Evolutionary conservation across 441 rosid species (phyloP), one percentile per base, ranked within the genome.

Genomic region (Pelargonium myrrhifolium): DNA sequence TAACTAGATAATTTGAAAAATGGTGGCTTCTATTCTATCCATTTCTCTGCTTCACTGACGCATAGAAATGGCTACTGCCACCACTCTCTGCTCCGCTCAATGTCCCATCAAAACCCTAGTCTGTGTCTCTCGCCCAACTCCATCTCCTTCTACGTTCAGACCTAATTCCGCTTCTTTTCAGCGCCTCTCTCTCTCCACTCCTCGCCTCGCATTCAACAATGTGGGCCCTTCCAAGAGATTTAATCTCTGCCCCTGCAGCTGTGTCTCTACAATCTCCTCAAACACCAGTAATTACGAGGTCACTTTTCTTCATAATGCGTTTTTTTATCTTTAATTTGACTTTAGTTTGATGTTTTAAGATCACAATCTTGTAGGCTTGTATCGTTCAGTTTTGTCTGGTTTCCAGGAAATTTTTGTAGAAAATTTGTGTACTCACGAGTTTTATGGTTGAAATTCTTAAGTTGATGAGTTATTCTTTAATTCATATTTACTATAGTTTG

Each of bases 271-370:
- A 26, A 62, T 75, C 68, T 69, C 85, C 68, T 71, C 79, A 39
- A 83, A 37, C 75, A 79, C 84, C 67, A 74, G 61, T 17, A 69
- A 83, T 74, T 87, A 86, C 53, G 88, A 89, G 89, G 91, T 86
- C 10, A 24, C 1, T 65, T 49, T 9, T n/a, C 28, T 45, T 55
- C 18, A 26, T 15, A 18, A 22, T 7, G n/a, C 35, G 21, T 40
- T 0, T 42, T 60, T 69, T 49, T 3, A 9, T 26, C 43, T 1
- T 14, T 64, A 12, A 17, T 5, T 15, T 55, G 61, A 20, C 21
- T 20, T 6, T 56, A 24, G 11, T 14, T 35, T 63, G 58, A 22
- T 12, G 61, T 42, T 28, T 7, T n/a, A 14, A 12, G 56, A 22
- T 11, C 53, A 40, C 21, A 10, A 22, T 37, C 40, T 37, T 37